A percentile compares a stretch with the other conserved stretches of the same genome.
phyloP scores from a whole-genome alignment of 768 basidiomycete genomes.

The Xanthoconium stramineum region DNA sequence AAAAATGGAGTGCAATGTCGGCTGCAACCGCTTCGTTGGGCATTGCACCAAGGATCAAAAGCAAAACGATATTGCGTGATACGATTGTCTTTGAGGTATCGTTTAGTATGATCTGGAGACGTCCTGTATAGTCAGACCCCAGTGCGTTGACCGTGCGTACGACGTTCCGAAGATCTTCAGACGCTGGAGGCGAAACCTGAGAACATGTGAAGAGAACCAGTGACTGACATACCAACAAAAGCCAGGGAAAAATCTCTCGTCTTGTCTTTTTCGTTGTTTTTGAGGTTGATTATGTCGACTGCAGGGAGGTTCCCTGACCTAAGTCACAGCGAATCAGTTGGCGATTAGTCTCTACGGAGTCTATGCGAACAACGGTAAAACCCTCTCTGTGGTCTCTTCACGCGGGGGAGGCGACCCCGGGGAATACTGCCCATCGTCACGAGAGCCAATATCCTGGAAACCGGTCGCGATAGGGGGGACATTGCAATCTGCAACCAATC shows the following conservation, averaged over 20 bases:
- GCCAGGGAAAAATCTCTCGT: conserved; percentile 22
- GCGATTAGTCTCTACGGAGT: background rate
- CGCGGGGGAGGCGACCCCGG: background rate
- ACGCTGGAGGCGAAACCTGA: conserved; percentile 27
- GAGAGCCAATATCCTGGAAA: background rate
- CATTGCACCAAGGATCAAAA: conserved; percentile 37
- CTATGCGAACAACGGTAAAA: conserved; percentile 23
- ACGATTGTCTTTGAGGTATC: conserved; percentile 32
- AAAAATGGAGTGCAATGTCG: conserved; percentile 46
- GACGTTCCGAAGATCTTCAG: conserved; percentile 46
- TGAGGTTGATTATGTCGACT: conserved; percentile 27
- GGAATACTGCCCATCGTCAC: background rate
- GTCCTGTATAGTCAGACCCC: conserved; percentile 38
- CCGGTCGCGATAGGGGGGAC: background rate
- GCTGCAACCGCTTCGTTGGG: conserved; percentile 33
- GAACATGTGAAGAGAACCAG: background rate
- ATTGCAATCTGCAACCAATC: conserved; percentile 17
- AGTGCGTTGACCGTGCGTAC: conserved; percentile 41
- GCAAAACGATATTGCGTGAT: conserved; percentile 39
- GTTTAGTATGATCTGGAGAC: conserved; percentile 40
- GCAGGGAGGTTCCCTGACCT: conserved; percentile 27
- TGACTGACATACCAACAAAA: conserved; percentile 15
- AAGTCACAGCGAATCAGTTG: background rate
- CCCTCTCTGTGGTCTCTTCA: background rate
- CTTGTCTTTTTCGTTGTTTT: conserved; percentile 19